Evolutionary conservation across 2,329 filamentous ascomycete genomes (phyloP), one percentile per base, ranked within the genome.

Genomic region (Trichoderma gracile): DNA sequence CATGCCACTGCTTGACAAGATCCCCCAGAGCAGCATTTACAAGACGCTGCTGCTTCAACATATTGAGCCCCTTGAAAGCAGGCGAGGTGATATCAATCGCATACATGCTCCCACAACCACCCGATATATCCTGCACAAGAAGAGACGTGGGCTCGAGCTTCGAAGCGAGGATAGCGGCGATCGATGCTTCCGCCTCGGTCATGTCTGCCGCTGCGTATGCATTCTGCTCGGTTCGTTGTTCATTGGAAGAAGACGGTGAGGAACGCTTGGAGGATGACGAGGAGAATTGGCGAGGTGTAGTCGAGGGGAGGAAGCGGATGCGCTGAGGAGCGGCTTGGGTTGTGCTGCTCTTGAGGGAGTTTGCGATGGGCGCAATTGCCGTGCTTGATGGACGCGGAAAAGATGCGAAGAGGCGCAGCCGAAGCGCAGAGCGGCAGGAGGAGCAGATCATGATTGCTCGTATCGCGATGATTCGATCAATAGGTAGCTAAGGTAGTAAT

Each of bases 61-160:
- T 87, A 56, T 81, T 83, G 70, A 87, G 75, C 53, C 91, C 92
- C 61, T 82, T 82, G 77, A 96, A 96, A 71, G 81, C 83, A 53
- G 86, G 82, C 8, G 89, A 91, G 54, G 87, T 84, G 68, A 95
- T 87, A 71, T 93, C 89, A 69, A 96, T 89, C 63, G 87, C 89
- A 78, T 95, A 95, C 92, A 95, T 95, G 73, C 88, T 91, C 10
- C 91, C 91, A 78, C 91, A 96, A 33, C 91, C 91, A 65, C 92
- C 91, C 25, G 89, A 92, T 58, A 95, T 86, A 77, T 96, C 91
- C 74, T 89, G 88, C 10, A 95, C 90, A 75, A 87, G 76, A 27
- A 87, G 76, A 65, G 82, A 76, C 0, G 80, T 80, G 0, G 84
- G 84, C 1, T 74, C 68, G 63, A 86, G 83, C 71, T 82, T 82